phyloP scores from a whole-genome alignment of 768 basidiomycete genomes.

The Suillus variegatus region DNA sequence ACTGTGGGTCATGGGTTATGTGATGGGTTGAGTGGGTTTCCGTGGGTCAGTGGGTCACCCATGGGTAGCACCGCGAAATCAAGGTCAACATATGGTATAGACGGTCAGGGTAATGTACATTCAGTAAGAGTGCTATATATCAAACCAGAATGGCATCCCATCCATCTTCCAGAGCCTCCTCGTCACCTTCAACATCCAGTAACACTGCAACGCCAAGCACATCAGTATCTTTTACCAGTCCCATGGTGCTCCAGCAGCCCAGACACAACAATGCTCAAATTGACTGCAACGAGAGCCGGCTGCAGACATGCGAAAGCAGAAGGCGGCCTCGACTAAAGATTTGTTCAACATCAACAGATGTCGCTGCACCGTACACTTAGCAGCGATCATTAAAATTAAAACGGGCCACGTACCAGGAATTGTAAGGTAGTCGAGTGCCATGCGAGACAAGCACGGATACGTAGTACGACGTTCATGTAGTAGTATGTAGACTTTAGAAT shows the following conservation, averaged over 20 bases:
- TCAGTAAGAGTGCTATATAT: neutral
- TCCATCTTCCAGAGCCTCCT: conserved; percentile 7
- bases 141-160: conserved; percentile 8
- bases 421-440: conserved; percentile 36
- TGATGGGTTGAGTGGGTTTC: neutral
- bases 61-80: neutral
- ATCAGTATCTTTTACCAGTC: conserved; percentile 22
- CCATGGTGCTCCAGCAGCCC: conserved; percentile 13
- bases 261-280: conserved; percentile 22
- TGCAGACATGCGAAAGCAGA: conserved; percentile 26
- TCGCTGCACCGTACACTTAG: conserved; percentile 13
- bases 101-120: neutral
- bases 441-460: conserved; percentile 31
- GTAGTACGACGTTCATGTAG: conserved; percentile 11
- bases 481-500: no score
- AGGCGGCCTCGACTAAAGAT: conserved; percentile 14
- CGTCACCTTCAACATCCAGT: conserved; percentile 8
- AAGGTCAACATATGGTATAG: no score
- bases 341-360: conserved; percentile 11
- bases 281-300: conserved; percentile 22
- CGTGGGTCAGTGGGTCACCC: neutral
- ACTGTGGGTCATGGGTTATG: neutral
- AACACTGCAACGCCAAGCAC: conserved; percentile 16
- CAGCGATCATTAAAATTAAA: conserved; percentile 5
- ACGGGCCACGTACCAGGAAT: conserved; percentile 31